Conservation (phyloP, 2,329 filamentous ascomycete genomes). For the Diplodia scrobiculata region DNA sequence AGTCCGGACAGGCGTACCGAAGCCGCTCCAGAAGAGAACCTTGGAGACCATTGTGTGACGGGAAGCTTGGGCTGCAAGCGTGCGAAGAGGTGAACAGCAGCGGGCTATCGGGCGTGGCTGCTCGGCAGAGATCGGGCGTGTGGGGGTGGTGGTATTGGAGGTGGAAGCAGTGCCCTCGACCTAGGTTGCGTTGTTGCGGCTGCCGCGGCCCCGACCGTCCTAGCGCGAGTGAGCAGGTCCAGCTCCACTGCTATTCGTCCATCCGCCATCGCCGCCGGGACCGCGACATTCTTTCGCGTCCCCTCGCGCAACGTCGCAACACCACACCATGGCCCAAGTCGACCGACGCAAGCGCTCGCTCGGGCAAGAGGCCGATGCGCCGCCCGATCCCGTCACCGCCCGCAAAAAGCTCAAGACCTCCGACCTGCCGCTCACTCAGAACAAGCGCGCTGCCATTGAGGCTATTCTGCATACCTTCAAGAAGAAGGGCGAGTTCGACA, state of each 20-base stretch:
- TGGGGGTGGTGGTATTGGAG: conserved; percentile 17
- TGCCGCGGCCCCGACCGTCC: conserved; percentile 3
- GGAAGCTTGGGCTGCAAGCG: not conserved
- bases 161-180: not conserved
- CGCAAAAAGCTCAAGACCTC: conserved; percentile 69
- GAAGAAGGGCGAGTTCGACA: conserved; percentile 82
- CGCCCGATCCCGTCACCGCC: conserved; percentile 37
- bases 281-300: conserved; percentile 20
- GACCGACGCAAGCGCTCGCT: conserved; percentile 37
- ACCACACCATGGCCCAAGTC: conserved; percentile 17
- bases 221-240: conserved; percentile 16
- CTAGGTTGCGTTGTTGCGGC: not conserved
- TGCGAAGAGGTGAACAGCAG: conserved; percentile 14
- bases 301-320: conserved; percentile 14
- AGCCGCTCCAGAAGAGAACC: conserved; percentile 82
- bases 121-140: not conserved
- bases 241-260: conserved; percentile 16
- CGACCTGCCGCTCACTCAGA: conserved; percentile 71
- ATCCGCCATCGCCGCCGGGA: not conserved
- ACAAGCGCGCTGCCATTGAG: conserved; percentile 74
- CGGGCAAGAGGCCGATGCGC: conserved; percentile 35
- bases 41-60: conserved; percentile 54
- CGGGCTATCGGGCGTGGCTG: not conserved
- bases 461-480: conserved; percentile 78
- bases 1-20: conserved; percentile 66